phyloP scores from a whole-genome alignment of 2,329 filamentous ascomycete genomes.

The Escovopsis weberi region DNA sequence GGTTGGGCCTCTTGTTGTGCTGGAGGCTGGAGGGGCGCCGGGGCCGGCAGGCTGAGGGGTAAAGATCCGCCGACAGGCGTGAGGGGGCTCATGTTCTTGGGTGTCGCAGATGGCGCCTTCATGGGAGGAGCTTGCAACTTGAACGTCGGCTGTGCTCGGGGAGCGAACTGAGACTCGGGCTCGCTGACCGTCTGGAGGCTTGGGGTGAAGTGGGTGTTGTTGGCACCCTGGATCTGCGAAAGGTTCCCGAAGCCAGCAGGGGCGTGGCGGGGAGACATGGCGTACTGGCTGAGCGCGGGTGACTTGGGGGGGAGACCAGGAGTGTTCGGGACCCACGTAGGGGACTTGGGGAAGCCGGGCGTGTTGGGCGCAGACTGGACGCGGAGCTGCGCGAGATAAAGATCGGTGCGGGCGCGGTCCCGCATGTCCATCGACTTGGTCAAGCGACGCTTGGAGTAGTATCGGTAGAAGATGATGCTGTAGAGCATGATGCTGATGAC shows the following conservation, averaged over 20 bases:
- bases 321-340: constrained; percentile 38
- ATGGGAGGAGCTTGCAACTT: constrained; percentile 73
- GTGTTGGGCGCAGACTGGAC: constrained; percentile 89
- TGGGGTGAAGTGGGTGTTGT: constrained; percentile 35
- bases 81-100: constrained; percentile 53
- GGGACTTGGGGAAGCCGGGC: constrained; percentile 64
- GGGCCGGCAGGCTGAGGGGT: constrained; percentile 7
- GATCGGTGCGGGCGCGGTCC: constrained; percentile 83
- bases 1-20: constrained; percentile 24
- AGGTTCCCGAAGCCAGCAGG: constrained; percentile 40
- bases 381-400: constrained; percentile 79
- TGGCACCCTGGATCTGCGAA: constrained; percentile 23
- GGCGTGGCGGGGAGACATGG: constrained; percentile 47
- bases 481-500: constrained; percentile 86
- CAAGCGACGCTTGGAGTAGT: constrained; percentile 90
- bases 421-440: constrained; percentile 94
- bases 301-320: constrained; percentile 24
- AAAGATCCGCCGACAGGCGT: constrained; percentile 27
- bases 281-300: constrained; percentile 31
- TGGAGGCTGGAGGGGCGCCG: constrained; percentile 14
- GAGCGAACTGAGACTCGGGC: constrained; percentile 47
- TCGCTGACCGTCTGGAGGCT: constrained; percentile 39
- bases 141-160: constrained; percentile 47
- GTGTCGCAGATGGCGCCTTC: constrained; percentile 65
- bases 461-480: constrained; percentile 89